A percentile compares a stretch with the other conserved stretches of the same genome.
phyloP scores from a whole-genome alignment of 1,139 yeast species.

The Hyphopichia pseudoburtonii region DNA sequence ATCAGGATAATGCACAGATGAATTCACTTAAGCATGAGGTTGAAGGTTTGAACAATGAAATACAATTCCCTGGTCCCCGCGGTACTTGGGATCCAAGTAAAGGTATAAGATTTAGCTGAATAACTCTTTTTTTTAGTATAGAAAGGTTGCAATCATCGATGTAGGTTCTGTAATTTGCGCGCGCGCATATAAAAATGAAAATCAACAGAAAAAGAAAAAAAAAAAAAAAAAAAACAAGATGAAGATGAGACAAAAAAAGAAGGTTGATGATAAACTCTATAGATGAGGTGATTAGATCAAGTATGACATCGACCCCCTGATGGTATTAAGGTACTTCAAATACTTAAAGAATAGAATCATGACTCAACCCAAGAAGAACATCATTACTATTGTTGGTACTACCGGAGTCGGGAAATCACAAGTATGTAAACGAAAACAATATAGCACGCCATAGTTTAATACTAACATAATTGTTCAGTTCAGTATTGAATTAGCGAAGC shows the following conservation, averaged over 20 bases:
- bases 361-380: conserved; percentile 32
- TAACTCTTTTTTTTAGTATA: background rate
- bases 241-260: background rate
- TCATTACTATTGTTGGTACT: conserved; percentile 85
- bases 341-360: conserved; percentile 23
- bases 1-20: background rate
- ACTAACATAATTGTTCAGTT: conserved; percentile 30
- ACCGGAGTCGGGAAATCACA: conserved; percentile 99
- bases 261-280: background rate
- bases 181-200: too few species aligned
- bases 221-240: conserved; percentile 1
- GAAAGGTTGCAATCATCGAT: too few species aligned
- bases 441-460: too few species aligned
- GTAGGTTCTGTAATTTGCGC: too few species aligned
- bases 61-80: background rate
- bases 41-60: conserved; percentile 5
- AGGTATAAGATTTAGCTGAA: conserved; percentile 29
- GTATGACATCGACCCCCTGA: background rate
- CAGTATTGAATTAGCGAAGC: conserved; percentile 75
- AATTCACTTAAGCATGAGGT: conserved; percentile 7
- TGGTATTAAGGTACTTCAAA: conserved; percentile 16
- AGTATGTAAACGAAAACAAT: conserved; percentile 28
- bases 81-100: conserved; percentile 34
- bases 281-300: too few species aligned
- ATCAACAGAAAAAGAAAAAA: background rate